Evolutionary conservation across 208 protist genomes (phyloP).

Genomic region (Hexamita inflata): DNA sequence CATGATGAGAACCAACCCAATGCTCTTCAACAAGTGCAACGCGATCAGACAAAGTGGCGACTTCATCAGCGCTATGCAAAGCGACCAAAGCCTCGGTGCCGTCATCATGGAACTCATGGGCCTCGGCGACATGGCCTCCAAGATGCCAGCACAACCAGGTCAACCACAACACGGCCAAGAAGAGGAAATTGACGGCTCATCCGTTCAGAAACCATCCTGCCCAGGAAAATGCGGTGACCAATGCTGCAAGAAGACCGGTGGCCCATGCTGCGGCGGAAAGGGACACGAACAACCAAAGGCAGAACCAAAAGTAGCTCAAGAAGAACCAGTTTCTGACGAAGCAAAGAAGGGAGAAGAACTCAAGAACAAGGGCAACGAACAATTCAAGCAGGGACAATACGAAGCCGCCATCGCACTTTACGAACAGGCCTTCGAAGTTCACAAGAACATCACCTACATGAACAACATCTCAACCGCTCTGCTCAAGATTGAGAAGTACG

Average conservation of each 20-base stretch:
- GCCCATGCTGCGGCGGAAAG: not conserved
- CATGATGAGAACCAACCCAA: not conserved
- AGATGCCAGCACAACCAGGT: not conserved
- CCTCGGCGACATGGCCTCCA: not conserved
- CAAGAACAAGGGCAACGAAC: constrained; percentile 15
- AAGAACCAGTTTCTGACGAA: not conserved
- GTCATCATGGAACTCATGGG: constrained; percentile 6
- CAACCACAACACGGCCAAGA: too few relatives aligned
- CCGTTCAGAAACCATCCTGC: too few relatives aligned
- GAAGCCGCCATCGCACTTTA: constrained; percentile 5
- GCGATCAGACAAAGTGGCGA: not conserved
- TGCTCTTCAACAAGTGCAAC: not conserved
- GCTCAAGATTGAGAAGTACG: not conserved
- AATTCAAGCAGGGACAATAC: constrained; percentile 13
- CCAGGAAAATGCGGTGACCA: too few relatives aligned
- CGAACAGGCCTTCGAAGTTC: not conserved
- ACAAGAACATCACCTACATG: constrained; percentile 11
- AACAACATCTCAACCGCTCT: constrained; percentile 19
- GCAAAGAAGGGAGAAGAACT: not conserved
- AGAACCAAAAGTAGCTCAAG: not conserved
- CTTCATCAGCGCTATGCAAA: not conserved
- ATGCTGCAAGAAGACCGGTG: too few relatives aligned
- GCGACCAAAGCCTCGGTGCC: not conserved
- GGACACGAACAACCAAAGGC: not conserved
- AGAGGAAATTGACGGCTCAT: too few relatives aligned